A percentile compares a stretch with the other conserved stretches of the same genome.
phyloP scores from a whole-genome alignment of 108 stramenopile genomes.

The Halocafeteria seosinensis region DNA sequence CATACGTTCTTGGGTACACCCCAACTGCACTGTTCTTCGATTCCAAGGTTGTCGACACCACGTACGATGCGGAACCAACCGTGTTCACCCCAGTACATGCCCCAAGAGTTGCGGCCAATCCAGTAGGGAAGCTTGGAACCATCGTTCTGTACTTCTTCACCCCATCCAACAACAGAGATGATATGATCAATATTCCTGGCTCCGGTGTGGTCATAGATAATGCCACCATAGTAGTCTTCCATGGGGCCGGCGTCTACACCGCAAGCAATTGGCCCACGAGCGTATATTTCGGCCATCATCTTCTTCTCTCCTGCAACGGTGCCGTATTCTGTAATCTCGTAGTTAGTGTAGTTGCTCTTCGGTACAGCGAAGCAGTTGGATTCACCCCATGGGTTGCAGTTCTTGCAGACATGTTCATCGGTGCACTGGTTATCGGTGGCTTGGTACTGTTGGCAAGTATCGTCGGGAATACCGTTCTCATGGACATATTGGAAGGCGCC shows the following conservation, averaged over 20 bases:
- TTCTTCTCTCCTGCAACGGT: constrained; percentile 27
- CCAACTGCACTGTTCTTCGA: constrained; percentile 57
- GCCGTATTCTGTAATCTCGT: constrained; percentile 62
- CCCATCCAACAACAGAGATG: constrained; percentile 74
- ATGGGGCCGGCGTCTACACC: constrained; percentile 54
- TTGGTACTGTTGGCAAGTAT: constrained; percentile 60
- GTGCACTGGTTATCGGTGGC: constrained; percentile 42
- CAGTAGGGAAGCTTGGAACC: constrained; percentile 53
- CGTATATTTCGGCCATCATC: constrained; percentile 68
- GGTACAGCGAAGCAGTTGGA: neutral
- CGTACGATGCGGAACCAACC: constrained; percentile 49
- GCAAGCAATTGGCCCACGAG: constrained; percentile 72
- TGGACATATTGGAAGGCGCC: constrained; percentile 29
- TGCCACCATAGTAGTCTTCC: constrained; percentile 54
- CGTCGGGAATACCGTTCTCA: constrained; percentile 24
- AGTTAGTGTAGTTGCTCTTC: constrained; percentile 2
- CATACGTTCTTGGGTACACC: constrained; percentile 17
- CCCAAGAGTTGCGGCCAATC: constrained; percentile 72
- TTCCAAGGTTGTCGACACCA: constrained; percentile 48
- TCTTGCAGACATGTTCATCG: constrained; percentile 24
- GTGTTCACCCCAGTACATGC: constrained; percentile 34
- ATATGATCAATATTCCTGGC: constrained; percentile 54
- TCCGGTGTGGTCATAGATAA: constrained; percentile 37
- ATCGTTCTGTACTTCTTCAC: constrained; percentile 45
- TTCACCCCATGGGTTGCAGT: constrained; percentile 51